phyloP scores from a whole-genome alignment of 768 basidiomycete species.

The Lepiota brunneoincarnata region DNA sequence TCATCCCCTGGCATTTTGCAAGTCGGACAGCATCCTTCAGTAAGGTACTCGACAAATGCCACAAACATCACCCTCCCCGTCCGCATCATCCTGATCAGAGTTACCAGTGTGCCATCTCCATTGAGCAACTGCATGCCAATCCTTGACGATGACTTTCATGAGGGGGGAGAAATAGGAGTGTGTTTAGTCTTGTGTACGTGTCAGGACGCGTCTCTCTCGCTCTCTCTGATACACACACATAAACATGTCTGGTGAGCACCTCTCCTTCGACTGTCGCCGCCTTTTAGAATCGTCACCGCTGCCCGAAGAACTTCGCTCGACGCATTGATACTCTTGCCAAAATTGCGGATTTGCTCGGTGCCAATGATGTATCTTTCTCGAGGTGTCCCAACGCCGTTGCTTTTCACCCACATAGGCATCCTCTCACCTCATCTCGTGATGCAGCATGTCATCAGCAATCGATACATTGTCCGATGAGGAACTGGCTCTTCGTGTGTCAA shows the following conservation, averaged over 20 bases:
- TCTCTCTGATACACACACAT: no score
- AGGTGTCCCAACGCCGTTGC: conserved; percentile 21
- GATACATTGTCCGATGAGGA: conserved; percentile 28
- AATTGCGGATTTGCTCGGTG: conserved; percentile 27
- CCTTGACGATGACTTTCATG: conserved; percentile 84
- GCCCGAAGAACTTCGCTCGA: conserved; percentile 18
- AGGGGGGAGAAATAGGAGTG: background rate
- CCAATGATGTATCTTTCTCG: conserved; percentile 33
- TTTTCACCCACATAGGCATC: no score
- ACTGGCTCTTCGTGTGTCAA: conserved; percentile 27
- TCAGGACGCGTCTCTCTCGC: conserved; percentile 13
- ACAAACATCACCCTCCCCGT: conserved; percentile 61
- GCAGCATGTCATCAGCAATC: conserved; percentile 38
- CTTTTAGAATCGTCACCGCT: background rate
- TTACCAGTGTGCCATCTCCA: conserved; percentile 80
- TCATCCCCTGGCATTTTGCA: conserved; percentile 95
- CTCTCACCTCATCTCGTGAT: background rate
- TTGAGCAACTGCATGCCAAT: conserved; percentile 85
- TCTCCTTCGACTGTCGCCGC: no score
- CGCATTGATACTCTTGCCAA: conserved; percentile 23
- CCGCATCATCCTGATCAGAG: conserved; percentile 33
- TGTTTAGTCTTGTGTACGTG: conserved; percentile 30
- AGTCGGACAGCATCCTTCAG: conserved; percentile 91
- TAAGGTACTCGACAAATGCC: conserved; percentile 91
- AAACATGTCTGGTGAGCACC: background rate